Evolutionary conservation across 495 filamentous ascomycete species (phyloP).

Genomic region (Lasiosphaeria ovina): DNA sequence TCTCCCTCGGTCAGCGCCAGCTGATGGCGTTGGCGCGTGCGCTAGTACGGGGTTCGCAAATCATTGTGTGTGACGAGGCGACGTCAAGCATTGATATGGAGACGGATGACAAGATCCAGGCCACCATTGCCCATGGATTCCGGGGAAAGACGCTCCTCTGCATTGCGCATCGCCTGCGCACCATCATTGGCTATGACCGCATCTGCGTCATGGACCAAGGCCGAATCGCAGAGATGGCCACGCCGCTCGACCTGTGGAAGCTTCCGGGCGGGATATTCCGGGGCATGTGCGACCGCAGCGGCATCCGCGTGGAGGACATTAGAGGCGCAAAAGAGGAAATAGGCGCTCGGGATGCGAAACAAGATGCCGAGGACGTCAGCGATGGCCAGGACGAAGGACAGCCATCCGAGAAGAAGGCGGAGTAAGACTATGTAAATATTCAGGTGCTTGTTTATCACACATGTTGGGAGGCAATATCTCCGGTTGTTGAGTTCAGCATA

Average conservation of each 20-base stretch:
- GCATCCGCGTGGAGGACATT: slow-evolving; percentile 77
- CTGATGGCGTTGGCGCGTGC: slow-evolving; percentile 93
- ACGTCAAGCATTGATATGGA: slow-evolving; percentile 93
- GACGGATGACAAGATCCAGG: slow-evolving; percentile 93
- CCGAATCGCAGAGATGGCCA: slow-evolving; percentile 77
- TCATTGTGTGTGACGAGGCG: slow-evolving; percentile 96
- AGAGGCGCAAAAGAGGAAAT: slow-evolving; percentile 26
- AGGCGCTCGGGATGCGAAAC: slow-evolving; percentile 13
- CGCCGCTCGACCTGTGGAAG: slow-evolving; percentile 67
- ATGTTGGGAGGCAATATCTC: background rate
- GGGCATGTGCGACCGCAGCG: slow-evolving; percentile 88
- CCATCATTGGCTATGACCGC: slow-evolving; percentile 90
- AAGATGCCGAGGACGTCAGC: slow-evolving; percentile 6
- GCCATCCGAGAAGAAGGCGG: background rate
- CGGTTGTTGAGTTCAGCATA: too few relatives aligned
- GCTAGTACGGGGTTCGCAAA: slow-evolving; percentile 78
- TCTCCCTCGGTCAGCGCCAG: slow-evolving; percentile 93
- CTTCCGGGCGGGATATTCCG: slow-evolving; percentile 70
- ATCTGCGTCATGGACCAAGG: slow-evolving; percentile 96
- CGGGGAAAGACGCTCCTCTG: slow-evolving; percentile 85
- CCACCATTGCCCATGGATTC: slow-evolving; percentile 84
- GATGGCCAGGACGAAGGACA: background rate
- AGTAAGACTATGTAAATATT: background rate
- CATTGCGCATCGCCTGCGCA: slow-evolving; percentile 90
- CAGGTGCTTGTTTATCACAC: background rate